A percentile compares a stretch with the other conserved stretches of the same genome.
phyloP scores from a whole-genome alignment of 257 asterid genomes.

The Datura wrightii region DNA sequence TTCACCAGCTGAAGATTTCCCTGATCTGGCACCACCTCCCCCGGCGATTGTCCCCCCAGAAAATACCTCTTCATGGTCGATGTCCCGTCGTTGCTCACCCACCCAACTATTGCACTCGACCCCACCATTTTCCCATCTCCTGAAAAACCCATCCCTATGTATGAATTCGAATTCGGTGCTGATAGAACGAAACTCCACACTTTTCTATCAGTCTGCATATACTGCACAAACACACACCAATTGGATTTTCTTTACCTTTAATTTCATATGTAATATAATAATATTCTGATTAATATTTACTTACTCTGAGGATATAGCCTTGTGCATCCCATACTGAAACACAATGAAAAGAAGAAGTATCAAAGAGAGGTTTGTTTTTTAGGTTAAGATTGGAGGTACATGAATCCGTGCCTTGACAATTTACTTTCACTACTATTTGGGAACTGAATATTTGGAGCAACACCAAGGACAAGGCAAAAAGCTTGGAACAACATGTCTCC shows the following conservation, averaged over 20 bases:
- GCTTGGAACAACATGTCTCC: constrained; percentile 39
- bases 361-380: constrained; percentile 51
- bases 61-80: constrained; percentile 45
- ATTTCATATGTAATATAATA: too few relatives aligned
- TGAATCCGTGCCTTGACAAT: constrained; percentile 63
- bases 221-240: constrained; percentile 43
- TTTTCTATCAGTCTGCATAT: constrained; percentile 48
- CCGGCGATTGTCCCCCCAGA: constrained; percentile 58
- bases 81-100: constrained; percentile 48
- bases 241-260: too few relatives aligned
- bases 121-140: constrained; percentile 71
- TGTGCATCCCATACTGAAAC: constrained; percentile 67
- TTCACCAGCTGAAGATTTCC: constrained; percentile 55
- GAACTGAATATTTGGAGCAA: not conserved
- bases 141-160: constrained; percentile 72
- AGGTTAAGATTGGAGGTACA: constrained; percentile 55
- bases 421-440: constrained; percentile 28
- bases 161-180: constrained; percentile 62
- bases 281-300: constrained; percentile 11
- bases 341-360: constrained; percentile 65
- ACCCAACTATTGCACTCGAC: constrained; percentile 75
- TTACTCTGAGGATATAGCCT: constrained; percentile 79
- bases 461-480: constrained; percentile 22
- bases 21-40: constrained; percentile 42
- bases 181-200: constrained; percentile 75